Evolutionary conservation across 768 basidiomycete species (phyloP).

Genomic region (Boletus reticulatus): DNA sequence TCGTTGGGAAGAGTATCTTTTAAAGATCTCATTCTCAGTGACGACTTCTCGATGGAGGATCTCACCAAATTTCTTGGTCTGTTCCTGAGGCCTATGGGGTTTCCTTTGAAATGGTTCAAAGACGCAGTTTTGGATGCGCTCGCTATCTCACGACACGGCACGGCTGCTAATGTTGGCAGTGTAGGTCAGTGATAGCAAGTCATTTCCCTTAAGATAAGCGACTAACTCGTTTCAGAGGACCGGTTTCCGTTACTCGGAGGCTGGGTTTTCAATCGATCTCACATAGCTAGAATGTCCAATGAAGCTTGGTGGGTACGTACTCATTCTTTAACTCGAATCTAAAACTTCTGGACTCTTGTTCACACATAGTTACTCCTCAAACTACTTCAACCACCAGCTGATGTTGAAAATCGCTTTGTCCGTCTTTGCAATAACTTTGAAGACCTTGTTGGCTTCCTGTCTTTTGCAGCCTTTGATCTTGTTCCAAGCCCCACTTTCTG

Average conservation of each 20-base stretch:
- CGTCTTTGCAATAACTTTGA: conserved; percentile 31
- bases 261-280: conserved; percentile 30
- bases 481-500: conserved; percentile 22
- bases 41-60: conserved; percentile 30
- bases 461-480: conserved; percentile 20
- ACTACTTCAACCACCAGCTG: conserved; percentile 5
- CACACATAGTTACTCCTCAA: conserved; percentile 1
- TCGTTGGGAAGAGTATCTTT: conserved; percentile 32
- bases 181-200: conserved; percentile 1
- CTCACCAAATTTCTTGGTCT: conserved; percentile 4
- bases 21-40: conserved; percentile 31
- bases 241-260: conserved; percentile 29
- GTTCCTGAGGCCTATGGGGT: conserved; percentile 1
- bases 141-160: conserved; percentile 6
- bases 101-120: conserved; percentile 27
- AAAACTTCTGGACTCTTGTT: too few relatives aligned
- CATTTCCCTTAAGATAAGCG: too few relatives aligned
- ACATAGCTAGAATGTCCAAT: conserved; percentile 21
- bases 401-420: conserved; percentile 31
- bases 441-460: conserved; percentile 31
- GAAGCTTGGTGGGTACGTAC: conserved; percentile 34
- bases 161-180: conserved; percentile 7
- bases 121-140: conserved; percentile 26
- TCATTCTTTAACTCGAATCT: too few relatives aligned
- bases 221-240: conserved; percentile 1